Evolutionary conservation across 192 early-diverging fungal species (phyloP).

Genomic region (Entrophospora sp.): DNA sequence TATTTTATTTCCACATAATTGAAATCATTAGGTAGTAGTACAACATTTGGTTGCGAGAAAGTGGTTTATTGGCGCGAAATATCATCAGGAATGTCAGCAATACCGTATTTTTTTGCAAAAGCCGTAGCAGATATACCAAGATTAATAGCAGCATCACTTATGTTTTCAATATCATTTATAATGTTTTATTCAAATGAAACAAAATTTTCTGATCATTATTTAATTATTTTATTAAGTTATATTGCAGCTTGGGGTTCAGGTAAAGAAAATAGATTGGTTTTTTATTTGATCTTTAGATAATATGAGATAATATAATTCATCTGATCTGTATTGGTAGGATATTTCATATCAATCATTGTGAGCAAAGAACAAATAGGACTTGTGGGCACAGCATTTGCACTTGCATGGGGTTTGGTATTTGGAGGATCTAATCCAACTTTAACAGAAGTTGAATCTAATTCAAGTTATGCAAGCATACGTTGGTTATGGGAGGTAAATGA

Average conservation of each 20-base stretch:
- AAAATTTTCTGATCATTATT: constrained; percentile 24
- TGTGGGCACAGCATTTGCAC: constrained; percentile 49
- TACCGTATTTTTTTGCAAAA: constrained; percentile 58
- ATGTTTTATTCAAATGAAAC: constrained; percentile 42
- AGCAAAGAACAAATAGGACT: constrained; percentile 32
- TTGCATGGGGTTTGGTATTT: constrained; percentile 51
- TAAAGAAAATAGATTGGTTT: too few species aligned
- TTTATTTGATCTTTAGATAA: too few species aligned
- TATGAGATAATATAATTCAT: too few species aligned
- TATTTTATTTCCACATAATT: too few species aligned
- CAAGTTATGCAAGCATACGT: constrained; percentile 23
- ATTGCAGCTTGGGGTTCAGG: constrained; percentile 44
- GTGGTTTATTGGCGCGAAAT: constrained; percentile 60
- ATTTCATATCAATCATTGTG: constrained; percentile 43
- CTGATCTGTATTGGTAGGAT: too few species aligned
- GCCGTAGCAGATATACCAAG: constrained; percentile 51
- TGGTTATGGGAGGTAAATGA: constrained; percentile 41
- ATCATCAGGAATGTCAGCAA: constrained; percentile 42
- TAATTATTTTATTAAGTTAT: constrained; percentile 44
- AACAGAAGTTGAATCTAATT: constrained; percentile 27
- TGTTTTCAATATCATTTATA: constrained; percentile 51
- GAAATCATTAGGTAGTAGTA: constrained; percentile 29
- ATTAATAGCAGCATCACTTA: constrained; percentile 43
- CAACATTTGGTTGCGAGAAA: constrained; percentile 55
- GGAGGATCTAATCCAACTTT: constrained; percentile 49